phyloP scores from a whole-genome alignment of 2,329 filamentous ascomycete genomes.

The Fusarium sp. region DNA sequence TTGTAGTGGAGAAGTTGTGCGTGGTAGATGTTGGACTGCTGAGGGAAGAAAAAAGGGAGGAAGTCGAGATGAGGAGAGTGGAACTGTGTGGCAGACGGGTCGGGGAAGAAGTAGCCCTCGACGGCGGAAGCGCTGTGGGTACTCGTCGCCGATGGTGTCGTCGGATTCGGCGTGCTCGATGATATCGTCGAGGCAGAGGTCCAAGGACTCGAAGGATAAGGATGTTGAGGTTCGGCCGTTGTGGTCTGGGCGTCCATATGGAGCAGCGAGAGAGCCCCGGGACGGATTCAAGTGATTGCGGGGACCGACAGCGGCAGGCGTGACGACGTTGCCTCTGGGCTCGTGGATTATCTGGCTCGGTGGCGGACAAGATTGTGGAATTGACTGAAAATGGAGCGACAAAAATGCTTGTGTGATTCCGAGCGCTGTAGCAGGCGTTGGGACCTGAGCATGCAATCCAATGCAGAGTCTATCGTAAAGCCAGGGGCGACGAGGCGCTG shows the following conservation, averaged over 20 bases:
- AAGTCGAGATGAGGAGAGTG: constrained; percentile 61
- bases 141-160: constrained; percentile 42
- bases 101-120: constrained; percentile 47
- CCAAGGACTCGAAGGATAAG: constrained; percentile 50
- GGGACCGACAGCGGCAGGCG: constrained; percentile 38
- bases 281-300: constrained; percentile 38
- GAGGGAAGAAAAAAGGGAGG: constrained; percentile 66
- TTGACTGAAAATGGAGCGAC: constrained; percentile 29
- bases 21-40: constrained; percentile 67
- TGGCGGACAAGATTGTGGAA: constrained; percentile 30
- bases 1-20: constrained; percentile 72
- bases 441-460: constrained; percentile 39
- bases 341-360: constrained; percentile 29
- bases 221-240: constrained; percentile 51
- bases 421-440: constrained; percentile 18
- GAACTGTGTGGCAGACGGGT: constrained; percentile 47
- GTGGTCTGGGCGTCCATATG: constrained; percentile 53
- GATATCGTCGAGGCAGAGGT: constrained; percentile 42
- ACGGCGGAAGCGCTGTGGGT: constrained; percentile 41
- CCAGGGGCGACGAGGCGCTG: constrained; percentile 40
- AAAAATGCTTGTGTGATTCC: constrained; percentile 24
- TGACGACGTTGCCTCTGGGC: constrained; percentile 37
- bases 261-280: constrained; percentile 47
- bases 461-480: constrained; percentile 31
- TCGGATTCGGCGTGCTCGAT: constrained; percentile 41